A percentile compares a stretch with the other conserved stretches of the same genome.
These are phyloP conservation scores for Xylaria sp. DNA, from an alignment of 2,329 filamentous ascomycete genomes.

Conservation along the genomic window DNA sequence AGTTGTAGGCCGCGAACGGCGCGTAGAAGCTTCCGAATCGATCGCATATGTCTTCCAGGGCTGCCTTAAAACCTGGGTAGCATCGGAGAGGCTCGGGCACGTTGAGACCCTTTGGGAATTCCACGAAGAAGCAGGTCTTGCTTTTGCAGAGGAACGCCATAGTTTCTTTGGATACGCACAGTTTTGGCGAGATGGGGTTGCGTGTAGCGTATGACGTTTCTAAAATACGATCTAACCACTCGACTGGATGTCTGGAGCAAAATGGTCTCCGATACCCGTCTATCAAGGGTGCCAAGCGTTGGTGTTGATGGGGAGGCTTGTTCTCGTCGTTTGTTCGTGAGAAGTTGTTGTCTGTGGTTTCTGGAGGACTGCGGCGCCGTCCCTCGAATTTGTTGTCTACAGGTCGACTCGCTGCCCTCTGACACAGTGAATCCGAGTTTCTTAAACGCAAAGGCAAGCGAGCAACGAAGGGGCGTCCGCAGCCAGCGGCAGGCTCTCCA, in stretches of 20 bases:
- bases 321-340: conserved; percentile 4
- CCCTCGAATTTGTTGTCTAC: background rate
- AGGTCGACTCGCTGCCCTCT: background rate
- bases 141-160: conserved; percentile 1
- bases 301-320: background rate
- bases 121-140: conserved; percentile 20
- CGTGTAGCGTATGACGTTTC: conserved; percentile 32
- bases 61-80: conserved; percentile 32
- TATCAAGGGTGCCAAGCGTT: background rate
- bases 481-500: background rate
- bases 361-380: background rate
- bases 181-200: conserved; percentile 14
- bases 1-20: conserved; percentile 32
- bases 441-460: conserved; percentile 17
- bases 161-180: conserved; percentile 11
- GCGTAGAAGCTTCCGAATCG: conserved; percentile 32
- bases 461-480: background rate
- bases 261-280: background rate
- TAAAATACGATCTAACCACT: conserved; percentile 34
- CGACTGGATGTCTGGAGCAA: conserved; percentile 19
- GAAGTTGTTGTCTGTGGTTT: background rate
- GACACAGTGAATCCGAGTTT: conserved; percentile 1
- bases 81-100: conserved; percentile 22
- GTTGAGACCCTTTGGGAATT: background rate
- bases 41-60: conserved; percentile 31